Evolutionary conservation across 2,329 filamentous ascomycete species (phyloP).

Genomic region (Trichoderma sp.): DNA sequence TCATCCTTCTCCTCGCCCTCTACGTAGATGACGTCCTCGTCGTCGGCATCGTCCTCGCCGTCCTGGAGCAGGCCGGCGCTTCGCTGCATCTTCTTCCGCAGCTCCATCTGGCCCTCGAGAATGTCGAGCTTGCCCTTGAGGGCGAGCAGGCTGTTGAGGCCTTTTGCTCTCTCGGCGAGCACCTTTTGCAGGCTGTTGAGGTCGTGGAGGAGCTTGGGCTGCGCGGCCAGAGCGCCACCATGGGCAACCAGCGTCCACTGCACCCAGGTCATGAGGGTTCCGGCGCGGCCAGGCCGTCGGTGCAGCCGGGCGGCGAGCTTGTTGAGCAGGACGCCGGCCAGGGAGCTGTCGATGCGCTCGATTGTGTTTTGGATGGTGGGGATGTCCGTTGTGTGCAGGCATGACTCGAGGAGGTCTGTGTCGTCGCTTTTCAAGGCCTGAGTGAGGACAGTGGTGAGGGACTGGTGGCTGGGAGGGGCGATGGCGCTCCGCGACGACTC

Average conservation of each 20-base stretch:
- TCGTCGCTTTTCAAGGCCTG: constrained; percentile 95
- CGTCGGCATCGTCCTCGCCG: constrained; percentile 54
- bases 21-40: constrained; percentile 81
- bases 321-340: constrained; percentile 76
- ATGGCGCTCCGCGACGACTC: constrained; percentile 51
- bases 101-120: constrained; percentile 83
- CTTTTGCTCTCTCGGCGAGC: constrained; percentile 80
- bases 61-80: constrained; percentile 41
- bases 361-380: constrained; percentile 84
- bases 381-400: constrained; percentile 77
- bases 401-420: constrained; percentile 84
- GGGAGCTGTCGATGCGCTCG: constrained; percentile 81
- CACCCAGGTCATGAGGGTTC: constrained; percentile 90
- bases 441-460: constrained; percentile 86
- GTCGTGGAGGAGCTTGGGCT: constrained; percentile 78
- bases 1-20: constrained; percentile 74
- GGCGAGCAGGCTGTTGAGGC: constrained; percentile 77
- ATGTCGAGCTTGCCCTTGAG: constrained; percentile 96
- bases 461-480: constrained; percentile 70
- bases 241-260: constrained; percentile 93
- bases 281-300: constrained; percentile 82
- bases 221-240: constrained; percentile 84
- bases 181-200: constrained; percentile 82
- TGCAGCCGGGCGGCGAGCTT: constrained; percentile 87
- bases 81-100: constrained; percentile 70